phyloP scores from a whole-genome alignment of 345 rosid species.

The Aquilaria yunnanensis region DNA sequence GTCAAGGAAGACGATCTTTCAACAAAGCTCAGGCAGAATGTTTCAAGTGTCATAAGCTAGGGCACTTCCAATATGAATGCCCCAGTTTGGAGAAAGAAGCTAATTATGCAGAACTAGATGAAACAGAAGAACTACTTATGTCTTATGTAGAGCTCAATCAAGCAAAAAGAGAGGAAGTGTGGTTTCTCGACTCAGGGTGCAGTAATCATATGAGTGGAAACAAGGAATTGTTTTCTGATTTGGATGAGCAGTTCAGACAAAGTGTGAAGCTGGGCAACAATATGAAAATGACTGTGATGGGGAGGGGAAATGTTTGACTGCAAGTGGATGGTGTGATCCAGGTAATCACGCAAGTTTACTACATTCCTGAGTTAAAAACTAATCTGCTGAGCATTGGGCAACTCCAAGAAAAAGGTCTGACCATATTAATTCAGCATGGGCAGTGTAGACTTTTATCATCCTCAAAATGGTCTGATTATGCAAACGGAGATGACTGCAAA shows the following conservation, averaged over 20 bases:
- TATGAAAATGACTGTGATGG: neutral
- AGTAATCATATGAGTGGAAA: too few relatives aligned
- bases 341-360: too few relatives aligned
- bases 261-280: neutral
- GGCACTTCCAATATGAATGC: neutral
- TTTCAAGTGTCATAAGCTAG: constrained; percentile 3
- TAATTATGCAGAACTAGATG: neutral
- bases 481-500: too few relatives aligned
- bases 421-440: too few relatives aligned
- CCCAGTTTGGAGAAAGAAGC: neutral
- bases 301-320: neutral
- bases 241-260: neutral
- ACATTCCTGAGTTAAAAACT: too few relatives aligned
- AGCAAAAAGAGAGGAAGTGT: neutral
- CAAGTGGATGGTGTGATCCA: neutral
- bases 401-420: too few relatives aligned
- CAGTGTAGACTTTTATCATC: too few relatives aligned
- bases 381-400: too few relatives aligned
- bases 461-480: too few relatives aligned
- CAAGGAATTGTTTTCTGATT: too few relatives aligned
- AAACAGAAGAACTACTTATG: constrained; percentile 1
- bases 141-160: neutral
- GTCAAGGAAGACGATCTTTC: neutral
- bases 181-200: neutral
- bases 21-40: neutral